Evolutionary conservation across 1,139 yeast genomes (phyloP).

Genomic region (Hanseniaspora uvarum): DNA sequence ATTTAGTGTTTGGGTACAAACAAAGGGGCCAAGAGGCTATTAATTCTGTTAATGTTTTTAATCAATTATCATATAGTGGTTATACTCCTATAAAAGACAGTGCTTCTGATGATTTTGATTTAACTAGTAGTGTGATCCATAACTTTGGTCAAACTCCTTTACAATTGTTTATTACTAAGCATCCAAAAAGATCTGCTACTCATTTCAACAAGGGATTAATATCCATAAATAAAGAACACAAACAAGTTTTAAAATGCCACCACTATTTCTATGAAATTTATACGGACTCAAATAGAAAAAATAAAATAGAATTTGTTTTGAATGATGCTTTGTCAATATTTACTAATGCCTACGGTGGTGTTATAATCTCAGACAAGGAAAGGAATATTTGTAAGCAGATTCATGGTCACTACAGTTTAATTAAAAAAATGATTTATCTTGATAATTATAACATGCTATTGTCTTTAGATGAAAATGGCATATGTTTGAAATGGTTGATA

Average conservation of each 20-base stretch:
- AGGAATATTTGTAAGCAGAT: conserved; percentile 25
- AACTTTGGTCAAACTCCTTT: conserved; percentile 85
- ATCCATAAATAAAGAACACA: background rate
- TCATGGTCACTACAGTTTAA: conserved; percentile 22
- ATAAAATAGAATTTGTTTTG: background rate
- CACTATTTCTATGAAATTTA: background rate
- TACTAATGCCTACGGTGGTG: conserved; percentile 17
- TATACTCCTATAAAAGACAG: conserved; percentile 61
- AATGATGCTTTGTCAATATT: background rate
- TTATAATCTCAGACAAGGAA: conserved; percentile 26
- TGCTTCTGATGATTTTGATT: conserved; percentile 59
- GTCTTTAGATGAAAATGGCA: conserved; percentile 5
- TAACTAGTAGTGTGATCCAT: conserved; percentile 72
- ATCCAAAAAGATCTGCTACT: conserved; percentile 33
- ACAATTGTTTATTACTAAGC: conserved; percentile 41
- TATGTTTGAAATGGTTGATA: conserved; percentile 11
- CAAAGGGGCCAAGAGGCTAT: conserved; percentile 65
- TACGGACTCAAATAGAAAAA: background rate
- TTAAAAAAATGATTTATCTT: background rate
- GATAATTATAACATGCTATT: conserved; percentile 4
- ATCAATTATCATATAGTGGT: conserved; percentile 72
- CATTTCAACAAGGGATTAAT: conserved; percentile 45
- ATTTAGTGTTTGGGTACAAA: conserved; percentile 65
- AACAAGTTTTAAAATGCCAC: background rate
- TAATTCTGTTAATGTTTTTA: conserved; percentile 60